Conservation (phyloP, 371 early-diverging fungal species). For the Mortierella sp. region DNA sequence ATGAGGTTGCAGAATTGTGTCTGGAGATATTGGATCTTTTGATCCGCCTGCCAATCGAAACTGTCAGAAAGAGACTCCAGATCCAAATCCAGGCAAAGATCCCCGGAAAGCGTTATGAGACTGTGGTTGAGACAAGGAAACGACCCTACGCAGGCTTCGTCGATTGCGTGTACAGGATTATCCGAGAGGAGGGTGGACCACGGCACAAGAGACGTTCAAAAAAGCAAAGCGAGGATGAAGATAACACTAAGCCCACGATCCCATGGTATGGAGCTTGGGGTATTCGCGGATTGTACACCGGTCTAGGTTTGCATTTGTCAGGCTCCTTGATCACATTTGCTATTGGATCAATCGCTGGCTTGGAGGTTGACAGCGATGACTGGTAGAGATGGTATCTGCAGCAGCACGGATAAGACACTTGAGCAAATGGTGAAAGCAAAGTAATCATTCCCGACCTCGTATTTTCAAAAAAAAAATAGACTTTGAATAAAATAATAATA, state of each 20-base stretch:
- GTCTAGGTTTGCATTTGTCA: slow-evolving; percentile 77
- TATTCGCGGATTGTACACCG: slow-evolving; percentile 83
- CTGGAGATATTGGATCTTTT: slow-evolving; percentile 75
- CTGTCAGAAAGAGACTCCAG: slow-evolving; percentile 86
- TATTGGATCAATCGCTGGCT: slow-evolving; percentile 65
- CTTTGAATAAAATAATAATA: too few relatives aligned
- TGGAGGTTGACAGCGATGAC: slow-evolving; percentile 64
- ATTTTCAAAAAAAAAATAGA: too few relatives aligned
- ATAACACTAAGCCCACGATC: slow-evolving; percentile 13
- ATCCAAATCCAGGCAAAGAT: slow-evolving; percentile 75
- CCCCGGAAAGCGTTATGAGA: slow-evolving; percentile 73
- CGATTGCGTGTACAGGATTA: slow-evolving; percentile 84
- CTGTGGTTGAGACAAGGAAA: slow-evolving; percentile 78
- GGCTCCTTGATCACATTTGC: slow-evolving; percentile 73
- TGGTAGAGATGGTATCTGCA: slow-evolving; percentile 12
- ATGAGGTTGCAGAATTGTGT: slow-evolving; percentile 73
- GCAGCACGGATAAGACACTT: background rate
- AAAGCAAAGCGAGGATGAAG: slow-evolving; percentile 25
- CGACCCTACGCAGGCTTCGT: slow-evolving; percentile 89
- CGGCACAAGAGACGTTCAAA: slow-evolving; percentile 23
- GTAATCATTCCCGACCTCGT: too few relatives aligned
- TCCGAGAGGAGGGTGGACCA: slow-evolving; percentile 85
- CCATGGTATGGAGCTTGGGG: slow-evolving; percentile 70
- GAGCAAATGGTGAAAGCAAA: background rate
- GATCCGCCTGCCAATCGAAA: slow-evolving; percentile 89